Evolutionary conservation across 345 rosid species (phyloP), one percentile per base, ranked within the genome.

Genomic region (Hibiscus syriacus): DNA sequence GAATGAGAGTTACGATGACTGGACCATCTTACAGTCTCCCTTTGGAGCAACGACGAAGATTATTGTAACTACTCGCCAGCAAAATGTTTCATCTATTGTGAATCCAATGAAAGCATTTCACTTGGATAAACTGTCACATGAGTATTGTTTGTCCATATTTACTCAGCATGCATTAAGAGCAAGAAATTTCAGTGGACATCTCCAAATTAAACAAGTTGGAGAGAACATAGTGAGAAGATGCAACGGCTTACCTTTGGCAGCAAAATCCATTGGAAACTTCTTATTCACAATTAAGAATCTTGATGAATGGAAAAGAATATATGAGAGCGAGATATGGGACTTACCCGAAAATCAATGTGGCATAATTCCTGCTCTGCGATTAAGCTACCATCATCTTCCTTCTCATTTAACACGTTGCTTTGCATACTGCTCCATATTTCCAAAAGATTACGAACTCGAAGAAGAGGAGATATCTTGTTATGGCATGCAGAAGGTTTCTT

Each of bases 181-280:
- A 8, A 20, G 20, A 11, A 48, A 49, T 39, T 69, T 73, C 1
- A 45, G 34, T 52, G 36, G 13, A 6, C 58, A 56, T 52, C 80
- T 62, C 3, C 32, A 79, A 29, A 34, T 80, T 11, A 71, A 78
- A 63, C 67, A 73, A 53, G 75, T 77, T 61, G 80, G 83, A 6
- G 64, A 76, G 57, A 57, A 69, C 8, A 77, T 79, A 34, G 85
- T 77, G 53, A 73, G 49, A 12, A 76, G 69, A 17, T 81, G 84
- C 8, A 58, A 70, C 1, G 80, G 83, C 2, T 64, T 83, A 67
- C 84, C 87, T 9, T 70, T 79, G 67, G 67, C 85, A 55, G 78
- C 81, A 48, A 76, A 66, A 73, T 59, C 76, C 19, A 70, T 80
- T 7, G 75, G 77, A 30, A 55, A 76, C 59, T 74, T 73, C 30